phyloP scores from a whole-genome alignment of 164 flowering plant species.

The Malania oleifera region DNA sequence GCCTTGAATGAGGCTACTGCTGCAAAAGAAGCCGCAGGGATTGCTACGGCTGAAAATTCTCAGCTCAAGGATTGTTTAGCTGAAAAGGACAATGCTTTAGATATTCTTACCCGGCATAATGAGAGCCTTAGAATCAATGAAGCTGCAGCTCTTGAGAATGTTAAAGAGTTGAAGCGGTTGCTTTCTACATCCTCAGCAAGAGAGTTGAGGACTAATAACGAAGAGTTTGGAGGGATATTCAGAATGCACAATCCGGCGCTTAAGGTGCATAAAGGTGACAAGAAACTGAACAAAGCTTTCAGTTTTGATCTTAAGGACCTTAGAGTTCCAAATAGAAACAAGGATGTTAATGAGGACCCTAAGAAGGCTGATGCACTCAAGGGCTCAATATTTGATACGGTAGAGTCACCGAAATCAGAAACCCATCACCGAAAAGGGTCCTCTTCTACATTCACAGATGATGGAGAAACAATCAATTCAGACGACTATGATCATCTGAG shows the following conservation, averaged over 20 bases:
- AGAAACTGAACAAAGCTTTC: conserved; percentile 17
- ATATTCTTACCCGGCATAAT: conserved; percentile 34
- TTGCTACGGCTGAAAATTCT: conserved; percentile 67
- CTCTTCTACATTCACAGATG: conserved; percentile 27
- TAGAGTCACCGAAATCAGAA: conserved; percentile 30
- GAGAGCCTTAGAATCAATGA: conserved; percentile 48
- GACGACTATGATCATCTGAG: conserved; percentile 46
- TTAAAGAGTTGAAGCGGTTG: conserved; percentile 46
- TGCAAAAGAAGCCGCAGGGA: conserved; percentile 75
- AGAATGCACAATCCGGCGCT: conserved; percentile 13
- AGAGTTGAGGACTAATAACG: conserved; percentile 19
- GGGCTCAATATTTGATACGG: conserved; percentile 57
- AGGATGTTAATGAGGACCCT: conserved; percentile 22
- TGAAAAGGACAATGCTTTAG: conserved; percentile 50
- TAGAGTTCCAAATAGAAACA: conserved; percentile 14
- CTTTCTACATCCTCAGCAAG: conserved; percentile 20
- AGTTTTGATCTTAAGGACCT: conserved; percentile 36
- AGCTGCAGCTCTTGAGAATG: conserved; percentile 45
- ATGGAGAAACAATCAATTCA: conserved; percentile 19
- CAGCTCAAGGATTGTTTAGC: conserved; percentile 57
- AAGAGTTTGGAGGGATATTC: conserved; percentile 11
- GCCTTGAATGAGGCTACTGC: conserved; percentile 77
- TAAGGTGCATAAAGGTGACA: conserved; percentile 19
- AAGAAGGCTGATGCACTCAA: conserved; percentile 38
- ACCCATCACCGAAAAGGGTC: conserved; percentile 25